Base-by-base conservation (phyloP, 805 yeast species). In the Nakazawaea siamensis region DNA sequence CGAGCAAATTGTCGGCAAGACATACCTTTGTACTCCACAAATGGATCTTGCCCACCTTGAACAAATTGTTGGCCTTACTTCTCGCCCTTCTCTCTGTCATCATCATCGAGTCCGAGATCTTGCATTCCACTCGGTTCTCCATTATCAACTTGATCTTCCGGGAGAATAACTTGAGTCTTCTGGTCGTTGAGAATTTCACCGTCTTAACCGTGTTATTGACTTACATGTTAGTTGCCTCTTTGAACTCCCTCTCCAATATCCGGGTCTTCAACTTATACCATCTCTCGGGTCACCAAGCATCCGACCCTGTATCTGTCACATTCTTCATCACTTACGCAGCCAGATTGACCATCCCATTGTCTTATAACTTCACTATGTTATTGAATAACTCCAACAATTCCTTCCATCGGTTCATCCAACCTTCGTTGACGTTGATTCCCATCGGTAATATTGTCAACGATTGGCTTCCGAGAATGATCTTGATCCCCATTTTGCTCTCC, bases 301-400 rank as follows among this genome's bases (percentile, higher is more conserved):
- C 90, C 0, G 90, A 80, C 50, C 80, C 84, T 0, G 80, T 83
- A 0, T 76, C 85, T 12, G 69, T 81, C 16, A 66, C 84, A 23
- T 85, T 84, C 51, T 85, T 82, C 52, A 75, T 87, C 15, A 80
- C 82, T 47, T 84, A 85, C 47, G 76, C 84, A 14, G 80, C 88
- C 34, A 74, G 95, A 43, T 61, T 85, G 51, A 82, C 94, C 0
- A 77, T 85, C 10, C 95, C 95, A 9, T 62, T 85, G 42, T 75
- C 84, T 18, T 85, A 80, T 57, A 85, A 85, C 55, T 85, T 81
- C 50, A 54, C 84, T 38, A 80, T 82, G 33, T 60, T 85, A 35
- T 67, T 80, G 39, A 34, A 45, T 5, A 42, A 49, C 21, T 44
- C 55, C 9, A 38, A 45, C 21, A 47, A 54, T 17, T 64, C 76